Evolutionary conservation across 768 basidiomycete genomes (phyloP).

Genomic region (Holtermannia corniformis): DNA sequence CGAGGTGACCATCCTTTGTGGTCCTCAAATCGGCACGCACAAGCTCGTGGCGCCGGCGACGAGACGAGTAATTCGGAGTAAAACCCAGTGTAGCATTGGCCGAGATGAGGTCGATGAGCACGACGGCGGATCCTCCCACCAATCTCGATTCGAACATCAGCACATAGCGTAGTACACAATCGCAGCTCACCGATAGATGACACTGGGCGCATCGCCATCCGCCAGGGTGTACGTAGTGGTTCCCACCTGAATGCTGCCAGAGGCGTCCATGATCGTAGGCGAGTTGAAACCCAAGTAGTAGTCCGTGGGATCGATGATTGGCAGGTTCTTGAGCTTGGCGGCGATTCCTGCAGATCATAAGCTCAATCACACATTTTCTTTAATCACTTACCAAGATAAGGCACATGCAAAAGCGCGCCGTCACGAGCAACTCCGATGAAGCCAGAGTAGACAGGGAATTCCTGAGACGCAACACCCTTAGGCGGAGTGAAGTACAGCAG

Average conservation of each 20-base stretch:
- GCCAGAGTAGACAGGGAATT: slow-evolving; percentile 55
- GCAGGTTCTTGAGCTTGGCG: slow-evolving; percentile 33
- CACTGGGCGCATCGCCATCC: slow-evolving; percentile 20
- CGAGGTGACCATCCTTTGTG: too few species aligned
- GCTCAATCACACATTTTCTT: neutral
- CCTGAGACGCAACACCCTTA: slow-evolving; percentile 42
- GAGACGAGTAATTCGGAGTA: slow-evolving; percentile 25
- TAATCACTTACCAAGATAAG: slow-evolving; percentile 32
- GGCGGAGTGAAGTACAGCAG: slow-evolving; percentile 49
- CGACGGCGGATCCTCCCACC: slow-evolving; percentile 21
- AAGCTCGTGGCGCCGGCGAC: neutral
- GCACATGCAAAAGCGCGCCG: slow-evolving; percentile 17
- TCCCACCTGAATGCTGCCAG: slow-evolving; percentile 15
- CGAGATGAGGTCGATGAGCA: slow-evolving; percentile 31
- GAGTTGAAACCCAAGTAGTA: slow-evolving; percentile 23
- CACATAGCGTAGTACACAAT: neutral
- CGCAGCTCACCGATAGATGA: slow-evolving; percentile 26
- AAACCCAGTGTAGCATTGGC: slow-evolving; percentile 29
- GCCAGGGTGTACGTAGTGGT: slow-evolving; percentile 24
- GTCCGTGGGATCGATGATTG: slow-evolving; percentile 31
- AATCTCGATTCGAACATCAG: slow-evolving; percentile 8
- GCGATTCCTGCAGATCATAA: slow-evolving; percentile 18
- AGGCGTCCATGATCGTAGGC: slow-evolving; percentile 21
- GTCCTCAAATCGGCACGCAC: neutral
- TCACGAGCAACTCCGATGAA: slow-evolving; percentile 45